These are phyloP conservation scores for Calonectria hongkongensis DNA, from an alignment of 2,329 filamentous ascomycete genomes.

Conservation along the genomic window DNA sequence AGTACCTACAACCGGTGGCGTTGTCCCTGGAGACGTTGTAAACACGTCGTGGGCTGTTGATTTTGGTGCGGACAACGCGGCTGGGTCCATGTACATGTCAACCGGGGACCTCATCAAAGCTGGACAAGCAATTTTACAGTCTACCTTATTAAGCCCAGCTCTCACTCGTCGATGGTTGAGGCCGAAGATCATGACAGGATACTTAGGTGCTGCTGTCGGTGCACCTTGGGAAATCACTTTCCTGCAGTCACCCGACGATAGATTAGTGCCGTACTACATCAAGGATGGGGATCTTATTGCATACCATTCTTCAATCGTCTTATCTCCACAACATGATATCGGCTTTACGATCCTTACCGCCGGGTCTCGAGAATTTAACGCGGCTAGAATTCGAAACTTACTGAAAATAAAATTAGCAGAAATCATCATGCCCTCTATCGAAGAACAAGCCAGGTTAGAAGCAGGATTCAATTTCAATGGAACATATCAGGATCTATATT, in stretches of 20 bases:
- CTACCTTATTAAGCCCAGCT: background rate
- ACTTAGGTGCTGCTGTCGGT: background rate
- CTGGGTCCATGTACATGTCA: background rate
- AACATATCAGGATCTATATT: background rate
- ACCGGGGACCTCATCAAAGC: background rate
- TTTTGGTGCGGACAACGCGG: background rate
- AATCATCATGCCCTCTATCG: background rate
- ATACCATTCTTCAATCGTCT: background rate
- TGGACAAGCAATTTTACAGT: background rate
- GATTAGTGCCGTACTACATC: background rate
- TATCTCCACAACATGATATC: background rate
- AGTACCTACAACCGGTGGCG: background rate
- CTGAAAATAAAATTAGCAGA: background rate
- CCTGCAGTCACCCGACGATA: background rate
- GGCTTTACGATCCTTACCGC: background rate
- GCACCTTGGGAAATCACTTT: constrained; percentile 9
- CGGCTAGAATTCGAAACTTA: background rate
- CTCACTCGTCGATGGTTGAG: constrained; percentile 1
- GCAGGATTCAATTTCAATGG: background rate
- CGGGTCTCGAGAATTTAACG: background rate
- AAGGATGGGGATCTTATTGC: background rate
- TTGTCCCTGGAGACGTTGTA: background rate
- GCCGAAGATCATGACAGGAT: background rate
- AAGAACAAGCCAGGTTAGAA: background rate
- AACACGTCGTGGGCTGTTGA: background rate